These are phyloP conservation scores for Pueraria montana DNA, from an alignment of 306 rosid genomes.

Conservation along the genomic window DNA sequence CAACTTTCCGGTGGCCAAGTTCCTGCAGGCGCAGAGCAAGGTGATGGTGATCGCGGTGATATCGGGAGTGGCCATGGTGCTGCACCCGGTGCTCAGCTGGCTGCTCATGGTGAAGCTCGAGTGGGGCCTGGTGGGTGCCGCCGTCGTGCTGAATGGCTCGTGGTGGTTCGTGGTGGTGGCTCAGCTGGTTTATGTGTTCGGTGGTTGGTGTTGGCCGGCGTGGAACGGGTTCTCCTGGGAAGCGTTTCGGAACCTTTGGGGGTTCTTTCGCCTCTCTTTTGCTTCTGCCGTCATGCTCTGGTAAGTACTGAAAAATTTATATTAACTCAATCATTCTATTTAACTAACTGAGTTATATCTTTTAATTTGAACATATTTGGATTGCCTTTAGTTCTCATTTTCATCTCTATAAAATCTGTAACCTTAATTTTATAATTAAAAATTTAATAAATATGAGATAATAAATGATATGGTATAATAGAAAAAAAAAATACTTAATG, in stretches of 20 bases:
- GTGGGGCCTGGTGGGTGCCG: conserved; percentile 85
- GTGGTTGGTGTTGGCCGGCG: conserved; percentile 6
- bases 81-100: conserved; percentile 81
- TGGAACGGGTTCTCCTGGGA: conserved; percentile 41
- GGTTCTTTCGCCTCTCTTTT: conserved; percentile 39
- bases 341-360: no score
- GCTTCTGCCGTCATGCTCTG: conserved; percentile 47
- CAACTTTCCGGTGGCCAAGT: conserved; percentile 78
- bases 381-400: no score
- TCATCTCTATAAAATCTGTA: no score
- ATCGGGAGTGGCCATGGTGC: conserved; percentile 61
- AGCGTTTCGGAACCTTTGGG: conserved; percentile 45
- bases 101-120: conserved; percentile 61
- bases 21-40: conserved; percentile 89
- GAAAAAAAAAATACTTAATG: no score
- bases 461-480: no score
- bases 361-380: no score
- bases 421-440: no score
- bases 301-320: no score
- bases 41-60: conserved; percentile 81
- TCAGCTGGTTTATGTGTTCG: conserved; percentile 31
- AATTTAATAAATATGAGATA: no score
- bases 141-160: conserved; percentile 65
- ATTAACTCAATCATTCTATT: no score
- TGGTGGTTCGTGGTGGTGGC: conserved; percentile 75